Conservation (phyloP, 2,329 filamentous ascomycete genomes). For the Escovopsis weberi region DNA sequence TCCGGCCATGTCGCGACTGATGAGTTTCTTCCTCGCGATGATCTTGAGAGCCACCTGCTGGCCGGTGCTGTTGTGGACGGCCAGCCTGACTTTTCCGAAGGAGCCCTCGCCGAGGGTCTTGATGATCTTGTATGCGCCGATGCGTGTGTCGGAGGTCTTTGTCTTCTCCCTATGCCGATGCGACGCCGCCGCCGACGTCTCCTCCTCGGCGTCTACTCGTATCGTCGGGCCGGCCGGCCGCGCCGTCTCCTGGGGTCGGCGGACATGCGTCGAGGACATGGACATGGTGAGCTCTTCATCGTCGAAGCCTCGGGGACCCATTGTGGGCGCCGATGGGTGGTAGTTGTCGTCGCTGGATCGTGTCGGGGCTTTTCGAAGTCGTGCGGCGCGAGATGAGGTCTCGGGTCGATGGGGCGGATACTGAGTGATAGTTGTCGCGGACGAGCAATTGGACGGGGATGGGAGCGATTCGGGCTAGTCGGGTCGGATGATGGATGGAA, state of each 20-base stretch:
- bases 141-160: constrained; percentile 63
- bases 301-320: constrained; percentile 48
- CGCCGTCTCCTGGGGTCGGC: constrained; percentile 26
- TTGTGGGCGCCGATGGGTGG: constrained; percentile 13
- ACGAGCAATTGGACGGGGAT: no score
- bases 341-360: no score
- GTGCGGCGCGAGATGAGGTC: no score
- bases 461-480: no score
- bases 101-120: constrained; percentile 90
- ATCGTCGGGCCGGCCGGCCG: constrained; percentile 13
- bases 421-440: not conserved
- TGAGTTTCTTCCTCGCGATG: constrained; percentile 88
- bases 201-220: constrained; percentile 21
- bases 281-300: constrained; percentile 76
- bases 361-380: no score
- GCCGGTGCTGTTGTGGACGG: constrained; percentile 78
- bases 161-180: constrained; percentile 19
- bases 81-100: constrained; percentile 97
- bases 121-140: constrained; percentile 84
- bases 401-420: not conserved
- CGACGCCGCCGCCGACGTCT: constrained; percentile 12
- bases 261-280: constrained; percentile 49
- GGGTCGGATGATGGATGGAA: not conserved
- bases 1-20: constrained; percentile 95
- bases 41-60: constrained; percentile 98